phyloP scores from a whole-genome alignment of 176 grass and related monocot genomes.

The Otatea glauca region DNA sequence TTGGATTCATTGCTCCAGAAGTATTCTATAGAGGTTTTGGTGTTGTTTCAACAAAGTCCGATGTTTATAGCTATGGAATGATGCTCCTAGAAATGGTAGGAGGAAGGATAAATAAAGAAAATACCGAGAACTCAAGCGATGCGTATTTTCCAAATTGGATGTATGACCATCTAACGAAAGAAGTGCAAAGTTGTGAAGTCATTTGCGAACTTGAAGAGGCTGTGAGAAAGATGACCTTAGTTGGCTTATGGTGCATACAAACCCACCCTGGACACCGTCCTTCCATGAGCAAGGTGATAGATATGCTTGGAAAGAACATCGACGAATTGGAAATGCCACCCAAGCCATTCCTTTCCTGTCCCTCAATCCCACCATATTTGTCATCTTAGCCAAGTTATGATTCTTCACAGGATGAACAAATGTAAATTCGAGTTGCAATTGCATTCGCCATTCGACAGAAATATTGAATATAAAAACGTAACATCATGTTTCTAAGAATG shows the following conservation, averaged over 20 bases:
- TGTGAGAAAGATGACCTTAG: constrained; percentile 35
- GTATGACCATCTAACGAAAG: constrained; percentile 44
- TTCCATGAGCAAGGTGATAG: constrained; percentile 53
- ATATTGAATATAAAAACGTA: no score
- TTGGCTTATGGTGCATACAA: constrained; percentile 64
- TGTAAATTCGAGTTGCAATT: background rate
- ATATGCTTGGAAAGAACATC: constrained; percentile 55
- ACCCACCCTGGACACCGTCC: constrained; percentile 42
- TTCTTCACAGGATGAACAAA: background rate
- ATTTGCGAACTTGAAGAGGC: constrained; percentile 33
- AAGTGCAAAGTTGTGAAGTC: constrained; percentile 35
- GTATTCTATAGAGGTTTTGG: no score
- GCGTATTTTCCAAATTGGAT: constrained; percentile 52
- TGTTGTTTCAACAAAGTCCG: no score
- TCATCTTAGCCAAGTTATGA: constrained; percentile 10
- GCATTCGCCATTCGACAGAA: background rate
- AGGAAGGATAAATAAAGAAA: constrained; percentile 39
- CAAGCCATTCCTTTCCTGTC: constrained; percentile 16
- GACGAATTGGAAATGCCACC: constrained; percentile 53
- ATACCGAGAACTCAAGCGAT: constrained; percentile 26
- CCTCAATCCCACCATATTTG: background rate
- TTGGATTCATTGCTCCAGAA: no score
- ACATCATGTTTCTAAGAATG: no score
- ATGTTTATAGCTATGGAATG: no score
- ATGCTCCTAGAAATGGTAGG: no score